Evolutionary conservation across 2,329 filamentous ascomycete species (phyloP).

Genomic region (Hirsutella rhossiliensis): DNA sequence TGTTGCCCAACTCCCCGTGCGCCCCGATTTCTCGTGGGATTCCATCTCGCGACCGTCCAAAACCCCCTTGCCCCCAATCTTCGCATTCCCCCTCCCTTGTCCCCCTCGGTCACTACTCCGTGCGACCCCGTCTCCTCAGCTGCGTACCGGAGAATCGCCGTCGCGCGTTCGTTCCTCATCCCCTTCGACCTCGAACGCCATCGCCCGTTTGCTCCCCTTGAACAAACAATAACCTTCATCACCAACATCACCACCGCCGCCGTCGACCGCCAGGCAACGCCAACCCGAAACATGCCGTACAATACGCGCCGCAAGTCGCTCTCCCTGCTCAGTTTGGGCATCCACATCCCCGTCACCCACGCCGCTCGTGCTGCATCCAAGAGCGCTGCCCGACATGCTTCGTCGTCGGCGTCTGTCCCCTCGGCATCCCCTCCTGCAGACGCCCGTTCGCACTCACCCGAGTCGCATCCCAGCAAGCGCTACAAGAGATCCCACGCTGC

Average conservation of each 20-base stretch:
- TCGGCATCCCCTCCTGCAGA: conserved; percentile 10
- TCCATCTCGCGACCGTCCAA: not conserved
- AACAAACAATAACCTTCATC: not conserved
- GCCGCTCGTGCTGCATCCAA: conserved; percentile 33
- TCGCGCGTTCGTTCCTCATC: not conserved
- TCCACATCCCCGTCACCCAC: conserved; percentile 64
- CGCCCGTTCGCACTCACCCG: conserved; percentile 16
- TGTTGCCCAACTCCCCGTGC: not conserved
- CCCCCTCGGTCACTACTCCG: no score
- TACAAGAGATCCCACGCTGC: conserved; percentile 65
- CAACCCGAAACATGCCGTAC: conserved; percentile 58
- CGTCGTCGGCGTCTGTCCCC: conserved; percentile 17
- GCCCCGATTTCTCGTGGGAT: not conserved
- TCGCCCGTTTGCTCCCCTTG: not conserved
- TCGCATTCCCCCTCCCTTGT: no score
- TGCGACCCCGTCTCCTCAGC: not conserved
- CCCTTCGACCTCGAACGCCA: no score
- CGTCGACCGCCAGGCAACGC: not conserved
- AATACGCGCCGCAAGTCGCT: conserved; percentile 95
- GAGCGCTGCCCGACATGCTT: conserved; percentile 16
- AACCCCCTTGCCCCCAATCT: no score
- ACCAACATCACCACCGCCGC: not conserved
- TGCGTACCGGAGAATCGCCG: not conserved
- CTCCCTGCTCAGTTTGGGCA: conserved; percentile 83
- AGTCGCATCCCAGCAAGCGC: conserved; percentile 46